These are phyloP conservation scores for Trypanosoma cruzi DNA, from an alignment of 208 protist genomes.

Conservation along the genomic window DNA sequence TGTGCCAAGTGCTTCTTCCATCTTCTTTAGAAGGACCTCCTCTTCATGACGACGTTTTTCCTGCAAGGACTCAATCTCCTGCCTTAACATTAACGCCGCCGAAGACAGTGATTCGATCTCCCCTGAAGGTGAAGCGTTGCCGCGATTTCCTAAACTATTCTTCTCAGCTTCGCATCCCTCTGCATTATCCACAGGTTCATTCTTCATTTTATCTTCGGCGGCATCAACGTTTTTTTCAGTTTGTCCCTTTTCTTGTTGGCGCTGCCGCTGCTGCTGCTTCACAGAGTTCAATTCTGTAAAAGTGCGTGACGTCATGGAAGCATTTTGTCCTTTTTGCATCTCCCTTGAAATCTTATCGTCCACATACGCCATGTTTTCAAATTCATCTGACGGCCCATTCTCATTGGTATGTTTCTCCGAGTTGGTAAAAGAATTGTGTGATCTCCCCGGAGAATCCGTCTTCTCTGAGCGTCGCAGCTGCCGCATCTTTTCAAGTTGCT, in stretches of 20 bases:
- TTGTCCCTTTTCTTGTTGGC: background rate
- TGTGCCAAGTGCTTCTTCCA: slow-evolving; percentile 27
- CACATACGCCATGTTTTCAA: background rate
- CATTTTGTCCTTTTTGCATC: background rate
- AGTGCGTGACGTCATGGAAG: background rate
- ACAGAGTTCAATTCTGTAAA: background rate
- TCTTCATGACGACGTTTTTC: slow-evolving; percentile 29
- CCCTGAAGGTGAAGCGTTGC: background rate
- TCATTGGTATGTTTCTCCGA: slow-evolving; percentile 17
- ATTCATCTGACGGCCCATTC: slow-evolving; percentile 5
- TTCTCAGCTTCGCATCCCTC: background rate
- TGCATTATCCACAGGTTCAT: background rate
- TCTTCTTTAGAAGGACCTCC: slow-evolving; percentile 21
- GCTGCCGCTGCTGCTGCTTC: background rate
- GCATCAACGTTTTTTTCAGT: slow-evolving; percentile 22
- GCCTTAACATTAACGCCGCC: slow-evolving; percentile 28
- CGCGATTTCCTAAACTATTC: background rate
- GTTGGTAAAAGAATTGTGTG: background rate
- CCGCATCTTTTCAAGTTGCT: slow-evolving; percentile 63
- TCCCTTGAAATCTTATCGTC: background rate
- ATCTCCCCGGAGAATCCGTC: background rate
- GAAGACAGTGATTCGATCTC: slow-evolving; percentile 34
- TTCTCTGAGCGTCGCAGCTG: slow-evolving; percentile 32
- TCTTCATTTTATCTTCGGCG: slow-evolving; percentile 21
- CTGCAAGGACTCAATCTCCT: slow-evolving; percentile 29